Conservation (phyloP, 2,329 filamentous ascomycete genomes). For the Rasamsonia emersonii region DNA sequence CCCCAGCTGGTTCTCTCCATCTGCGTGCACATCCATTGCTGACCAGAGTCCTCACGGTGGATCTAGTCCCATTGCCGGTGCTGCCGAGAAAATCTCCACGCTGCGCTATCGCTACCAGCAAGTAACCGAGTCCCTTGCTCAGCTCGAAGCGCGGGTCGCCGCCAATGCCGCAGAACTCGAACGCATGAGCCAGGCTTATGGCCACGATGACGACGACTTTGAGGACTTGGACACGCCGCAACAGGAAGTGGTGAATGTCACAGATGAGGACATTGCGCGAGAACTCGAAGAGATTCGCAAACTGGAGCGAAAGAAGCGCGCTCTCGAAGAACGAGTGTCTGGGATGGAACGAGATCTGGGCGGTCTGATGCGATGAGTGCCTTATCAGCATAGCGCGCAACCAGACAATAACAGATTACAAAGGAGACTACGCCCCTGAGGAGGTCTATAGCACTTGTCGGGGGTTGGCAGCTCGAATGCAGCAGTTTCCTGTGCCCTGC, state of each 20-base stretch:
- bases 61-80: slow-evolving; percentile 63
- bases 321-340: slow-evolving; percentile 54
- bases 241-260: slow-evolving; percentile 20
- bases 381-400: not conserved
- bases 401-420: too few relatives aligned
- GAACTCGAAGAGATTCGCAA: slow-evolving; percentile 50
- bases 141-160: slow-evolving; percentile 72
- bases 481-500: too few relatives aligned
- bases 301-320: slow-evolving; percentile 55
- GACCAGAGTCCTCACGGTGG: slow-evolving; percentile 11
- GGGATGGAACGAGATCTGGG: slow-evolving; percentile 63
- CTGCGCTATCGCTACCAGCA: slow-evolving; percentile 64
- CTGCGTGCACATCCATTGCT: not conserved
- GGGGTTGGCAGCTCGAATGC: too few relatives aligned
- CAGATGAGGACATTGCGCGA: slow-evolving; percentile 34
- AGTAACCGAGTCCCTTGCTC: slow-evolving; percentile 63
- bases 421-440: too few relatives aligned
- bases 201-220: slow-evolving; percentile 47
- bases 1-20: not conserved
- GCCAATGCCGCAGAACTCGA: slow-evolving; percentile 68
- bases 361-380: slow-evolving; percentile 45
- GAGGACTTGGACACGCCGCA: slow-evolving; percentile 31
- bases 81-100: slow-evolving; percentile 63
- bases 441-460: too few relatives aligned
- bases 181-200: slow-evolving; percentile 55